Base-by-base conservation (phyloP, 2,329 filamentous ascomycete species). In the Fusarium lyarnte region DNA sequence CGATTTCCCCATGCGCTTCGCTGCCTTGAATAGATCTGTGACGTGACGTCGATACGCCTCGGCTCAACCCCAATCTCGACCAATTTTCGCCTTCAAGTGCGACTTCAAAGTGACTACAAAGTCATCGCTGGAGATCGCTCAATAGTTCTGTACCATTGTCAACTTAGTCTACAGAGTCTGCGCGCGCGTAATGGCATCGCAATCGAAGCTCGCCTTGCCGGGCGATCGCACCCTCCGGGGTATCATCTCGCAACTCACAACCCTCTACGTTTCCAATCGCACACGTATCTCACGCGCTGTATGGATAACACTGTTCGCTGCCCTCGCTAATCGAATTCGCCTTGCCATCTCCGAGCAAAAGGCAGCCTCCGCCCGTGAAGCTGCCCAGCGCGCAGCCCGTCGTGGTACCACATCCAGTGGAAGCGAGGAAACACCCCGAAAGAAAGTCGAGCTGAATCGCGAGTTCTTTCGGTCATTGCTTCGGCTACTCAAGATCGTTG, bases 341-440 rank as follows among this genome's bases (percentile, higher is more conserved):
- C 91, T 94, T 88, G 95, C 95, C 76, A 92, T 98, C 79, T 91
- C 93, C 66, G 95, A 98, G 81, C 96, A 98, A 81, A 97, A 97
- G 81, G 93, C 93, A 21, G 93, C 94, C 5, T 92, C 93, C 3
- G 85, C 85, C 58, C 89, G 92, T 69, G 91, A 93, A 66, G 89
- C 90, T 10, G 88, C 90, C 74, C 83, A 86, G 76, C 84, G 87
- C 72, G 80, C 81, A 36, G 81, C 83, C 36, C 82, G 81, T 78
- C 78, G 80, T 81, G 90, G 79, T 78, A 88, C 82, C 77, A 90
- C 81, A 74, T 87, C 79, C 78, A 84, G 78, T 47, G 74, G 70
- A 38, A 69, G 66, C 38, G 76, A 79, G 52, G 78, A 76, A 66
- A 84, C 81, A 62, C 86, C 84, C 72, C 89, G 88, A 78, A 94